Conservation (phyloP, 225 moss, liverwort and hornwort genomes). For the Antitrichia curtipendula region DNA sequence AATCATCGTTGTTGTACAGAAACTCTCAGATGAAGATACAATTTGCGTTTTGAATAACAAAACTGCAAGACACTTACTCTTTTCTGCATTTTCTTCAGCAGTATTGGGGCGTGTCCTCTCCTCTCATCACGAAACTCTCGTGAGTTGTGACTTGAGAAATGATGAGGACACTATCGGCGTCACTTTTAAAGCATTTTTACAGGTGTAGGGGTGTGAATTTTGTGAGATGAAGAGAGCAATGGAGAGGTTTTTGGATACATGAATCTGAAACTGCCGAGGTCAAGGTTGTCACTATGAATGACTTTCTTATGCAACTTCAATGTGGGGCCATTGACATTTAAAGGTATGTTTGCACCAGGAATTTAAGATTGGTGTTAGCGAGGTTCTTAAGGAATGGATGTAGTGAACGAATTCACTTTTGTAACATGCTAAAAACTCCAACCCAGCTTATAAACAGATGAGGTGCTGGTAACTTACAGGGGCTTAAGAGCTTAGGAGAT, state of each 20-base stretch:
- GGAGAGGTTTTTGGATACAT: background rate
- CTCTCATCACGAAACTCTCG: background rate
- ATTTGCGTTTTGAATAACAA: background rate
- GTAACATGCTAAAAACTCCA: too few species aligned
- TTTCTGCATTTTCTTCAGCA: background rate
- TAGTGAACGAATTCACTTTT: background rate
- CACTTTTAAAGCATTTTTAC: background rate
- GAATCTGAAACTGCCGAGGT: background rate
- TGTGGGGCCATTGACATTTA: background rate
- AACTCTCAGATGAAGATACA: background rate
- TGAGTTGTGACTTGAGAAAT: background rate
- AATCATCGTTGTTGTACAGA: slow-evolving; percentile 4
- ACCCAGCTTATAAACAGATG: background rate
- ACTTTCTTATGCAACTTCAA: background rate
- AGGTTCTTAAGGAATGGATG: background rate
- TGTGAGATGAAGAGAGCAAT: background rate
- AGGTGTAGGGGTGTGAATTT: background rate
- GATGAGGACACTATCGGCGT: background rate
- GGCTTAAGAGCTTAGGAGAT: too few species aligned
- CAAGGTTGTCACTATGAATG: background rate
- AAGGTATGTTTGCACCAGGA: background rate
- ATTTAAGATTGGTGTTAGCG: background rate
- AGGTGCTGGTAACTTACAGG: background rate
- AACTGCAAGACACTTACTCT: background rate
- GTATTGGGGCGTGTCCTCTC: background rate